A percentile compares a stretch with the other conserved stretches of the same genome.
These are phyloP conservation scores for Sclerotinia nivalis DNA, from an alignment of 2,329 filamentous ascomycete species.

Conservation along the genomic window DNA sequence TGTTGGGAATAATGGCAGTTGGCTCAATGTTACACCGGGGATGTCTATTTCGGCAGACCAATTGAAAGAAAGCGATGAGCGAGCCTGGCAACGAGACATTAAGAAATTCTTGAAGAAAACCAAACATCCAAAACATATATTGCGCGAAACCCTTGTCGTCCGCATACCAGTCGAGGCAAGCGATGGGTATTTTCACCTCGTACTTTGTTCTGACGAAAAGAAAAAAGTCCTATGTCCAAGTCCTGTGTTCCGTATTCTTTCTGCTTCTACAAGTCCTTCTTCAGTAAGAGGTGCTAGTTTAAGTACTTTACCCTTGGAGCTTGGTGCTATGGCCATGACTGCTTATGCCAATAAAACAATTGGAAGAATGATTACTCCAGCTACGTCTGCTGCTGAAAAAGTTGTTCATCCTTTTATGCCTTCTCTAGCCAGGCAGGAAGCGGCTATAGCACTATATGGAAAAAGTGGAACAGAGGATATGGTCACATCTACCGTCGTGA, in stretches of 20 bases:
- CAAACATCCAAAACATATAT: slow-evolving; percentile 47
- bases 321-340: slow-evolving; percentile 59
- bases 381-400: slow-evolving; percentile 47
- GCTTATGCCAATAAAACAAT: slow-evolving; percentile 44
- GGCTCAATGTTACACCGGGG: slow-evolving; percentile 68
- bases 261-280: slow-evolving; percentile 61
- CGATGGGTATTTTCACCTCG: slow-evolving; percentile 69
- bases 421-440: slow-evolving; percentile 39
- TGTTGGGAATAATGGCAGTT: slow-evolving; percentile 57
- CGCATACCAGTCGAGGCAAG: slow-evolving; percentile 62
- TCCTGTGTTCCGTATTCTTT: slow-evolving; percentile 69
- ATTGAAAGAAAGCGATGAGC: slow-evolving; percentile 58
- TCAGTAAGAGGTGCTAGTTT: slow-evolving; percentile 65
- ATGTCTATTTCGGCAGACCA: slow-evolving; percentile 50
- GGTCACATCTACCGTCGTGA: slow-evolving; percentile 38
- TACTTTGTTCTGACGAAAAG: slow-evolving; percentile 58
- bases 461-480: slow-evolving; percentile 34
- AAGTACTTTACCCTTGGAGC: slow-evolving; percentile 63
- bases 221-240: slow-evolving; percentile 64
- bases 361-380: slow-evolving; percentile 48
- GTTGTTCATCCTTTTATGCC: slow-evolving; percentile 42
- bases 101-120: slow-evolving; percentile 61
- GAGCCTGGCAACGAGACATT: slow-evolving; percentile 68
- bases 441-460: slow-evolving; percentile 41
- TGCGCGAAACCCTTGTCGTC: slow-evolving; percentile 64